Evolutionary conservation across 306 rosid species (phyloP).

Genomic region (Vicia faba): DNA sequence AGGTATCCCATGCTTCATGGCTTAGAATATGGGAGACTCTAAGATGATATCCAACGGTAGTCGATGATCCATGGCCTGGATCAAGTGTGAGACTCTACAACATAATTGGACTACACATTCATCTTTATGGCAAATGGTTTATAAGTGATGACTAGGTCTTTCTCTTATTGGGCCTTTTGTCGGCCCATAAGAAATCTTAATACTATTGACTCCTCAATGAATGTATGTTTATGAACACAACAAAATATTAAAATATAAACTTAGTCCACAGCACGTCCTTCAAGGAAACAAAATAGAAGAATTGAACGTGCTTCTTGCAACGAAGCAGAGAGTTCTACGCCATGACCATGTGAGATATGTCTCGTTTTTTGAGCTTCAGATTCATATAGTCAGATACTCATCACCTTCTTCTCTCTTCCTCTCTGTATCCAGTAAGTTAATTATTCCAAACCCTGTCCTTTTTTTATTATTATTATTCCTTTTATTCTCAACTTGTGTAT

Average conservation of each 20-base stretch:
- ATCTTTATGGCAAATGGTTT: too few species aligned
- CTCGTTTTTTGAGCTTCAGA: slow-evolving; percentile 73
- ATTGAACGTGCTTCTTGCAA: slow-evolving; percentile 43
- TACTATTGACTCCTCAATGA: background rate
- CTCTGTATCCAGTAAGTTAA: slow-evolving; percentile 57
- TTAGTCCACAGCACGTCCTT: slow-evolving; percentile 2
- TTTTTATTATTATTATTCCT: slow-evolving; percentile 4
- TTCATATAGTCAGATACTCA: background rate
- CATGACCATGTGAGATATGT: slow-evolving; percentile 75
- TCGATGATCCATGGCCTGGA: too few species aligned
- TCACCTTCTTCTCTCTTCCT: slow-evolving; percentile 38
- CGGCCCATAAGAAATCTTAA: background rate
- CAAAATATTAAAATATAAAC: background rate
- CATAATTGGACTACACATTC: too few species aligned
- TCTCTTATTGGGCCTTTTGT: too few species aligned
- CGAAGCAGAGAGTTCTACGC: slow-evolving; percentile 60
- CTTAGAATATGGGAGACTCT: too few species aligned
- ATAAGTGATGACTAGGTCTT: too few species aligned
- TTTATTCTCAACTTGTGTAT: slow-evolving; percentile 35
- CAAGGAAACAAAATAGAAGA: background rate
- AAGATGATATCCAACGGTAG: too few species aligned
- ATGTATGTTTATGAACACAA: background rate
- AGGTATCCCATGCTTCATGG: too few species aligned
- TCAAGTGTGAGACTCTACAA: too few species aligned
- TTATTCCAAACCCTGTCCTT: slow-evolving; percentile 15